Evolutionary conservation across 257 asterid species (phyloP).

Genomic region (Primulina huaijiensis): DNA sequence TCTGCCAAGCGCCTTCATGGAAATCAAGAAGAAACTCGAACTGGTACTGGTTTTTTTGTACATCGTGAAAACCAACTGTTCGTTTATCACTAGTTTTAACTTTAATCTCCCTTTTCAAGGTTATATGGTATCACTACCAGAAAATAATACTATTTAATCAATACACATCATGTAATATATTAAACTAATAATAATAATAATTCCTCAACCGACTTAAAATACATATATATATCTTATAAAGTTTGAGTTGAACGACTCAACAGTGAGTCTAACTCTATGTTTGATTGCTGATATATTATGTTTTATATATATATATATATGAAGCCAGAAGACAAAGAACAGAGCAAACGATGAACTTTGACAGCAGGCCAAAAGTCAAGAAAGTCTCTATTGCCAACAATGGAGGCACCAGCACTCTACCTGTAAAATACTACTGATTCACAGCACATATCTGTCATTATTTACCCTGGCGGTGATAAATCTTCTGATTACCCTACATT

Average conservation of each 20-base stretch:
- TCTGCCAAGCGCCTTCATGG: conserved; percentile 20
- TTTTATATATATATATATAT: background rate
- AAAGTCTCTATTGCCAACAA: conserved; percentile 25
- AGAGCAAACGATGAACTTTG: conserved; percentile 20
- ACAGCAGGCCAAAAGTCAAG: conserved; percentile 23
- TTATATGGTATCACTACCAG: too few species aligned
- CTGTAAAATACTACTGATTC: conserved; percentile 27
- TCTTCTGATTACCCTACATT: background rate
- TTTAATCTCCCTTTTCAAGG: too few species aligned
- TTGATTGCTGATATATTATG: background rate
- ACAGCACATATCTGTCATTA: background rate
- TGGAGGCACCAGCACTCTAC: conserved; percentile 30
- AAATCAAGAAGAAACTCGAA: conserved; percentile 27
- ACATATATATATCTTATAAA: too few species aligned
- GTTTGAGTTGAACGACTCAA: too few species aligned
- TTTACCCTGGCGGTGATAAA: conserved; percentile 14
- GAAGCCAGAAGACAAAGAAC: conserved; percentile 37
- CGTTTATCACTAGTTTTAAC: too few species aligned
- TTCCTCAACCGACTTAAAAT: too few species aligned
- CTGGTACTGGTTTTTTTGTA: conserved; percentile 19
- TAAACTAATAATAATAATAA: too few species aligned
- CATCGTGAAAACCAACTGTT: background rate
- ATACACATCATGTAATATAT: too few species aligned
- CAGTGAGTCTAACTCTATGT: background rate
- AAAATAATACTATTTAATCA: too few species aligned